A percentile compares a stretch with the other conserved stretches of the same genome.
These are phyloP conservation scores for Chaetomium fimeti DNA, from an alignment of 495 filamentous ascomycete species.

Conservation along the genomic window DNA sequence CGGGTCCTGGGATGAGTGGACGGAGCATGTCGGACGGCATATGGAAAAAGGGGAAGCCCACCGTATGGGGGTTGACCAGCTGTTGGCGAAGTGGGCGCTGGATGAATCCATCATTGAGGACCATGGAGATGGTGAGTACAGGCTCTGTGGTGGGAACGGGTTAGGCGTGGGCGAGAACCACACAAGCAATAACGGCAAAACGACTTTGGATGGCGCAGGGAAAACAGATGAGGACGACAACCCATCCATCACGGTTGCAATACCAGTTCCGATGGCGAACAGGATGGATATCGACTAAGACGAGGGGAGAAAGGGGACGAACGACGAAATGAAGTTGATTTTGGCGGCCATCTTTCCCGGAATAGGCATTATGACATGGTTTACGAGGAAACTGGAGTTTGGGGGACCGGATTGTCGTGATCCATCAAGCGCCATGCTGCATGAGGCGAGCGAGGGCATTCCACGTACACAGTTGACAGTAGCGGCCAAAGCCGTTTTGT, in stretches of 20 bases:
- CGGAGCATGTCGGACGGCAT: conserved; percentile 90
- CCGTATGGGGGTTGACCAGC: conserved; percentile 50
- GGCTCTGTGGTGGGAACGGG: conserved; percentile 42
- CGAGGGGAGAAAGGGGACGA: not conserved
- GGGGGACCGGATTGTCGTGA: not conserved
- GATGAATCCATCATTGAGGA: conserved; percentile 58
- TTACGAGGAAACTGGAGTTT: conserved; percentile 3
- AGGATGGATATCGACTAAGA: conserved; percentile 34
- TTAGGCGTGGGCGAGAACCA: conserved; percentile 26
- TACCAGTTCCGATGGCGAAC: conserved; percentile 25
- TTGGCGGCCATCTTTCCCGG: not conserved
- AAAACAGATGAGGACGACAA: conserved; percentile 37
- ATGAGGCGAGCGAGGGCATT: too few relatives aligned
- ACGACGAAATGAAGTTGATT: not conserved
- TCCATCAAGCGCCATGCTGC: too few relatives aligned
- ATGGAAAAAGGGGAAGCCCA: conserved; percentile 65
- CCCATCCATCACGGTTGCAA: conserved; percentile 38
- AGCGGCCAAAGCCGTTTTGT: too few relatives aligned
- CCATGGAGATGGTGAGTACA: conserved; percentile 51
- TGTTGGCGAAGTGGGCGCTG: conserved; percentile 56
- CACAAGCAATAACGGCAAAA: conserved; percentile 17
- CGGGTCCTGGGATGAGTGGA: conserved; percentile 81
- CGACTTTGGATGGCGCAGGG: conserved; percentile 18
- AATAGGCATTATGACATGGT: conserved; percentile 1
- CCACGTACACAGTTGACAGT: too few relatives aligned